phyloP scores from a whole-genome alignment of 202 grass and related monocot genomes.

The Hordeum pubiflorum region DNA sequence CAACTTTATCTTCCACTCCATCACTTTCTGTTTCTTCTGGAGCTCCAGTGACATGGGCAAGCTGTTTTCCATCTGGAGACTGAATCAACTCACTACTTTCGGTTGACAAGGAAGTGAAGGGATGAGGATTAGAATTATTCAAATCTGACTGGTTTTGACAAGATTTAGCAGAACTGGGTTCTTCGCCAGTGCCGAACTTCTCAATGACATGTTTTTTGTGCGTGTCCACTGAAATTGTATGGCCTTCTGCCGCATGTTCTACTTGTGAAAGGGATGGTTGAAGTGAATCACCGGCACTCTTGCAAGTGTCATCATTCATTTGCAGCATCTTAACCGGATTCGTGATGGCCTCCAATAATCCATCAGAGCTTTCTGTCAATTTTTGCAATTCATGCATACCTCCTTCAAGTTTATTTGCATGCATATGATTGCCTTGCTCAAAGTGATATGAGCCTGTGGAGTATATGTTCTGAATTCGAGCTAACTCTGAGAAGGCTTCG shows the following conservation, averaged over 20 bases:
- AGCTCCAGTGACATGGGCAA: slow-evolving; percentile 9
- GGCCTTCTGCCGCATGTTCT: slow-evolving; percentile 17
- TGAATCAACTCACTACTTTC: not conserved
- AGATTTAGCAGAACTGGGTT: slow-evolving; percentile 14
- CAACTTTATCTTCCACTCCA: not conserved
- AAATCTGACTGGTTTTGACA: slow-evolving; percentile 17
- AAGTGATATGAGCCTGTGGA: slow-evolving; percentile 31
- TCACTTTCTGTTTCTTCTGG: slow-evolving; percentile 24
- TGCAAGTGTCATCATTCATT: slow-evolving; percentile 26
- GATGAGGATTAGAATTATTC: slow-evolving; percentile 24
- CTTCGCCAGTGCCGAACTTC: slow-evolving; percentile 16
- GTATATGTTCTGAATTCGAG: slow-evolving; percentile 36
- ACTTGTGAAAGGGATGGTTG: slow-evolving; percentile 43
- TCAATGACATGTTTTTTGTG: slow-evolving; percentile 12
- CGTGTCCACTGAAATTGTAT: slow-evolving; percentile 21
- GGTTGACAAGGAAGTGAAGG: slow-evolving; percentile 1
- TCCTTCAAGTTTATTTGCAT: slow-evolving; percentile 26
- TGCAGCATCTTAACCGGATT: slow-evolving; percentile 62
- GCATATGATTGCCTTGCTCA: slow-evolving; percentile 31
- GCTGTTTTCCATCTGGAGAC: slow-evolving; percentile 25
- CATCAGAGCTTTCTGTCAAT: slow-evolving; percentile 52
- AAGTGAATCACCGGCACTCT: not conserved
- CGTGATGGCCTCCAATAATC: slow-evolving; percentile 83
- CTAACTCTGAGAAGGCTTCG: slow-evolving; percentile 36
- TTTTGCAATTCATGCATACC: slow-evolving; percentile 23